A percentile compares a stretch with the other conserved stretches of the same genome.
Conservation (phyloP, 345 rosid genomes). For the Cardamine chenopodiifolia region DNA sequence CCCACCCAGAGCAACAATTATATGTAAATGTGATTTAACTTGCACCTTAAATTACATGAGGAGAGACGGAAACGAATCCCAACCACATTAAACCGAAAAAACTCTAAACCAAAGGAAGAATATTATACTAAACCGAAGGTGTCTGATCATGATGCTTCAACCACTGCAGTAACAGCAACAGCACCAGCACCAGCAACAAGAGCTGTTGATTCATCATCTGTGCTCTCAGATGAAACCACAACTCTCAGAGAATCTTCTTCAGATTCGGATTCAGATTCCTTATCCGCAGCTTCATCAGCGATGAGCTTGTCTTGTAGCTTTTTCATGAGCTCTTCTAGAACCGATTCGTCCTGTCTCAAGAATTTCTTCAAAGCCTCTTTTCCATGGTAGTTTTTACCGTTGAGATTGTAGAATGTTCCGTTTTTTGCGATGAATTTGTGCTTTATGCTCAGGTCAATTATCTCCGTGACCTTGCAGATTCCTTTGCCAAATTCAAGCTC, state of each 20-base stretch:
- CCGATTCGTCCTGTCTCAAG: slow-evolving; percentile 51
- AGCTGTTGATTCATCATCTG: slow-evolving; percentile 68
- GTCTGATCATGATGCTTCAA: slow-evolving; percentile 55
- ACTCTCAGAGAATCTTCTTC: slow-evolving; percentile 45
- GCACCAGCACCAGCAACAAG: slow-evolving; percentile 34
- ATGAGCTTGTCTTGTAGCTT: slow-evolving; percentile 69
- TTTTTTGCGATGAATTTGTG: slow-evolving; percentile 66
- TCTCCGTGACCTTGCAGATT: slow-evolving; percentile 69
- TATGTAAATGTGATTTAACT: slow-evolving; percentile 23
- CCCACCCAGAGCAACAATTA: slow-evolving; percentile 1
- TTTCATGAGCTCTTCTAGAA: slow-evolving; percentile 60
- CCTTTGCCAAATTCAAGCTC: slow-evolving; percentile 98
- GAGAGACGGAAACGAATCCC: slow-evolving; percentile 26
- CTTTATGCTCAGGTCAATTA: slow-evolving; percentile 73
- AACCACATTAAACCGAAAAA: slow-evolving; percentile 24
- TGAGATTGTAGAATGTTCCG: slow-evolving; percentile 52
- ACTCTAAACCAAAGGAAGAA: slow-evolving; percentile 19
- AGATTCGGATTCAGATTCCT: slow-evolving; percentile 40
- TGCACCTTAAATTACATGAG: slow-evolving; percentile 35
- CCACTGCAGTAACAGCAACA: slow-evolving; percentile 51
- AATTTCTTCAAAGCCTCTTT: slow-evolving; percentile 75
- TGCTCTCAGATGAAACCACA: slow-evolving; percentile 48
- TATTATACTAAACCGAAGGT: slow-evolving; percentile 24
- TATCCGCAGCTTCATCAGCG: slow-evolving; percentile 32
- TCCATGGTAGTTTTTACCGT: slow-evolving; percentile 65